A percentile compares a stretch with the other conserved stretches of the same genome.
phyloP scores from a whole-genome alignment of 1,284 basidiomycete genomes.

The Gomphus bonarii region DNA sequence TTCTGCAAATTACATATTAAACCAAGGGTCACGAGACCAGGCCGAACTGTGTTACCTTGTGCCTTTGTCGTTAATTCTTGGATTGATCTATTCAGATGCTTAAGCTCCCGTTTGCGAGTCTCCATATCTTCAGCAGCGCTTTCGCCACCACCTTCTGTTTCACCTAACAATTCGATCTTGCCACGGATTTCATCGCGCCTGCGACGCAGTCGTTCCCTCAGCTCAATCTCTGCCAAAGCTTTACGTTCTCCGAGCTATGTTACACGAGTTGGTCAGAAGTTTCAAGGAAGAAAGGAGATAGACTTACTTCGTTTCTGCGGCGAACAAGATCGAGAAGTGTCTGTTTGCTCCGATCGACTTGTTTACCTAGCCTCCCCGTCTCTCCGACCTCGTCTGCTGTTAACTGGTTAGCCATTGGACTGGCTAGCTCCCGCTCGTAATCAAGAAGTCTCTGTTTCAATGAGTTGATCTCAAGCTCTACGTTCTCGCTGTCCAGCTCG shows the following conservation, averaged over 20 bases:
- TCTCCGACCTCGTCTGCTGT: constrained; percentile 61
- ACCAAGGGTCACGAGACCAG: background rate
- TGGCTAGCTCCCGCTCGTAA: constrained; percentile 64
- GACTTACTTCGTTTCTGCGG: constrained; percentile 60
- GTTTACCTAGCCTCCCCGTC: constrained; percentile 64
- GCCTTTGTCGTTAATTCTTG: constrained; percentile 49
- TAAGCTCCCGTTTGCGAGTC: constrained; percentile 57
- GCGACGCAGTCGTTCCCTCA: constrained; percentile 81
- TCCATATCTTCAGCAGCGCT: constrained; percentile 59
- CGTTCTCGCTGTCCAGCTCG: constrained; percentile 60
- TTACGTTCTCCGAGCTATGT: constrained; percentile 67
- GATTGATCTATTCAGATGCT: constrained; percentile 55
- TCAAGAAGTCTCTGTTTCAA: constrained; percentile 52
- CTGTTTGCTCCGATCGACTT: constrained; percentile 68
- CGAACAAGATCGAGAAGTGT: constrained; percentile 60
- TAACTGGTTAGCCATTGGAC: constrained; percentile 68
- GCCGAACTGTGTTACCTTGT: constrained; percentile 35
- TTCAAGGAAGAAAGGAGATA: background rate
- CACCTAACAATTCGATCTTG: constrained; percentile 69
- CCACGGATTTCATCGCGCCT: constrained; percentile 67
- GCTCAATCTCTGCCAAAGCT: constrained; percentile 83
- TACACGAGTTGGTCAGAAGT: background rate
- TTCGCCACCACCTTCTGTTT: constrained; percentile 48
- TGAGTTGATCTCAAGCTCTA: constrained; percentile 58
- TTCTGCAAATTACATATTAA: constrained; percentile 25